phyloP scores from a whole-genome alignment of 441 rosid genomes.

The Bocquillonia castaneifolia region DNA sequence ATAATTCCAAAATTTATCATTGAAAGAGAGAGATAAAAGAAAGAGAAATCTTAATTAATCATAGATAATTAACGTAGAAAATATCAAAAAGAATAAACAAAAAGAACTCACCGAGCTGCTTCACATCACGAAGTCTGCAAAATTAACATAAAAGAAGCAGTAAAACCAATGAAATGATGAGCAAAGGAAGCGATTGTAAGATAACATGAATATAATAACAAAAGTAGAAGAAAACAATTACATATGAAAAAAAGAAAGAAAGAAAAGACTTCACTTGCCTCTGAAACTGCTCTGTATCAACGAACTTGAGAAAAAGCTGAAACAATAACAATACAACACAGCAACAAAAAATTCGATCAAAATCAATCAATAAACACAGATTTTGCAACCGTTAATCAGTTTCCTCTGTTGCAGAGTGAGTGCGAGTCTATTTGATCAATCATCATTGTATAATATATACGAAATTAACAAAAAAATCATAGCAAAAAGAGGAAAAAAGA shows the following conservation, averaged over 20 bases:
- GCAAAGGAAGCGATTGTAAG: too few relatives aligned
- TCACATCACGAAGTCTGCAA: slow-evolving; percentile 73
- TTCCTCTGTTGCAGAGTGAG: too few relatives aligned
- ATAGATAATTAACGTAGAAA: not conserved
- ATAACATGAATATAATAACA: too few relatives aligned
- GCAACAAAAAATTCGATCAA: not conserved
- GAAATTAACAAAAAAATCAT: not conserved
- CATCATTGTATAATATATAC: too few relatives aligned
- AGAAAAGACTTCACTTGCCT: slow-evolving; percentile 44
- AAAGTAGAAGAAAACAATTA: not conserved
- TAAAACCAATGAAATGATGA: too few relatives aligned
- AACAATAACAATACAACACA: not conserved
- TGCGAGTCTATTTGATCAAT: too few relatives aligned
- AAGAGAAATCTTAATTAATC: too few relatives aligned
- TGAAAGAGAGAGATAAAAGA: too few relatives aligned
- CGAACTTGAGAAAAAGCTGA: slow-evolving; percentile 40
- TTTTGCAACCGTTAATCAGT: too few relatives aligned
- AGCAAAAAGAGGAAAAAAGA: not conserved
- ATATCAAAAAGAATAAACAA: too few relatives aligned
- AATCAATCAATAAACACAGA: not conserved
- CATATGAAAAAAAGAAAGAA: slow-evolving; percentile 2
- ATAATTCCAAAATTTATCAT: not conserved
- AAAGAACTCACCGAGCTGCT: slow-evolving; percentile 68
- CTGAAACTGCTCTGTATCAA: slow-evolving; percentile 62
- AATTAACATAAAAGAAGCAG: too few relatives aligned